Conservation (phyloP, 2,329 filamentous ascomycete species). For the Tolypocladium amazonense region DNA sequence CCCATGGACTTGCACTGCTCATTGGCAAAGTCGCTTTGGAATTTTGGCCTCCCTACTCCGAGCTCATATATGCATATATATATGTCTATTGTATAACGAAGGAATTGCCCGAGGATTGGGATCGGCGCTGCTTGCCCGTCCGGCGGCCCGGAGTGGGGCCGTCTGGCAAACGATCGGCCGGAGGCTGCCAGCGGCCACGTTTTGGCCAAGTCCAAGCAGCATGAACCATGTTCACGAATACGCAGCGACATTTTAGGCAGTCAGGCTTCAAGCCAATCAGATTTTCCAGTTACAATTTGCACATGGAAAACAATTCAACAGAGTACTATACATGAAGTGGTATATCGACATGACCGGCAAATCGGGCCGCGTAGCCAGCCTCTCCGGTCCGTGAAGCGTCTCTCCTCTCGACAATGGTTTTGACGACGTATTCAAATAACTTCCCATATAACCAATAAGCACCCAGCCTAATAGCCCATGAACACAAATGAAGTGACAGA, state of each 20-base stretch:
- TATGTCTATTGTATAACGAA: no score
- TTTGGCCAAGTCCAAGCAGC: neutral
- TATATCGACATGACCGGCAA: neutral
- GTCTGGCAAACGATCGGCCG: neutral
- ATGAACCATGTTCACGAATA: no score
- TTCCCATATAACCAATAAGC: neutral
- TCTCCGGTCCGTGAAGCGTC: neutral
- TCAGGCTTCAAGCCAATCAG: no score
- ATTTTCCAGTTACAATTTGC: neutral
- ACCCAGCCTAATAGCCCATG: neutral
- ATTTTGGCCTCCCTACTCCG: neutral
- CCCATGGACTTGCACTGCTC: neutral
- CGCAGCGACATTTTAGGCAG: no score
- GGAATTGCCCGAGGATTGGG: neutral
- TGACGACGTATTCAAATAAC: neutral
- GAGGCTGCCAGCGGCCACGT: no score
- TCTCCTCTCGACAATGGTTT: neutral
- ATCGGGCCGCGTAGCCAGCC: neutral
- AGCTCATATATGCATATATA: no score
- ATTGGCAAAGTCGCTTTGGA: neutral
- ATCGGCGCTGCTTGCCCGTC: neutral
- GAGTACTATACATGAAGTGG: neutral
- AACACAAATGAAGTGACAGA: neutral
- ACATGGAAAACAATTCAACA: neutral
- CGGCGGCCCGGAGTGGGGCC: neutral